Base-by-base conservation (phyloP, 257 asterid species). In the Solanum pimpinellifolium region DNA sequence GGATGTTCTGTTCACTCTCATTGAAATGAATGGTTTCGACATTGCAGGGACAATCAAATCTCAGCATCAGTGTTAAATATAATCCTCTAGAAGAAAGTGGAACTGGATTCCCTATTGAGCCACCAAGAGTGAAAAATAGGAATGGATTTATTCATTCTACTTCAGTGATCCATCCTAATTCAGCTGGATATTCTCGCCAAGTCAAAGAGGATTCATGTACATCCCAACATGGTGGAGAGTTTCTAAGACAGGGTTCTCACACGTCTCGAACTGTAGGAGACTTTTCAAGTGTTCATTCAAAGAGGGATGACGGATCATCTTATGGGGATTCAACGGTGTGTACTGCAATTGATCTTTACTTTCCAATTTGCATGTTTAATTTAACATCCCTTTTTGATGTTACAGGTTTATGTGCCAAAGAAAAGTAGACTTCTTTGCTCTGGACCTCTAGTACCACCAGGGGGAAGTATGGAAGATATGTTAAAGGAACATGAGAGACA, bases 141-240 rank as follows among this genome's bases (percentile, higher is more conserved):
- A 93, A 76, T 3, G 93, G 90, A 59, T 87, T 88, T 84, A 49
- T 90, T 88, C 95, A 92, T 87, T 91, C 98, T 21, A 93, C 85
- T 89, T 92, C 98, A 27, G 94, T 90, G 93, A 86, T 94, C 87
- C 98, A 94, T 88, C 99, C 95, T 7, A 93, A 89, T 56, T 93
- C 95, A 66, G 86, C 68, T 23, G 94, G 90, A 25, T 87, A 92
- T 68, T 72, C 91, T 84, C 90, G 87, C 68, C 92, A 90, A 33
- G 87, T n/a, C 59, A 90, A 93, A 49, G 93, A 83, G 7, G 92
- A 91, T 85, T 49, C 42, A 72, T 44, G 89, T 69, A 42, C 88
- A 84, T 91, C 91, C 33, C 86, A 52, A 60, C 91, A 90, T 46
- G 90, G 84, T 23, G 77, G 86, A 86, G 37, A 70, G 18, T 35